Evolutionary conservation across 1,284 basidiomycete genomes (phyloP).

Genomic region (Agaricales sp.): DNA sequence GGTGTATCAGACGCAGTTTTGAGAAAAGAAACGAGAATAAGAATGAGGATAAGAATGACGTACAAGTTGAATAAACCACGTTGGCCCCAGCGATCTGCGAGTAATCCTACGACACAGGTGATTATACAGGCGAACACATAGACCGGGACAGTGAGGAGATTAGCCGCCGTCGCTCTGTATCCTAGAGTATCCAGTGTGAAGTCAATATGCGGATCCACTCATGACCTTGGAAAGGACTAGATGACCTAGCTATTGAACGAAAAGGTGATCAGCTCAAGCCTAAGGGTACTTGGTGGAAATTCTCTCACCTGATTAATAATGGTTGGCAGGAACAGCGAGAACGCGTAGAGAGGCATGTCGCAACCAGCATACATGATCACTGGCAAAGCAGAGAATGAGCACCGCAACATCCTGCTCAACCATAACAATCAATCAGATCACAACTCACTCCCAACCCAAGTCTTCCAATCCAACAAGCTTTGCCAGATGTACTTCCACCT

Average conservation of each 20-base stretch:
- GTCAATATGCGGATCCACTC: constrained; percentile 2
- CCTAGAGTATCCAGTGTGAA: constrained; percentile 26
- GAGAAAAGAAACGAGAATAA: too few species aligned
- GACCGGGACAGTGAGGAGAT: constrained; percentile 62
- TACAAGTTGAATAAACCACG: constrained; percentile 57
- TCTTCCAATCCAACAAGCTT: constrained; percentile 64
- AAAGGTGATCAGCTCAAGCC: constrained; percentile 15
- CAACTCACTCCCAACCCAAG: constrained; percentile 51
- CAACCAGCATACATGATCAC: constrained; percentile 47
- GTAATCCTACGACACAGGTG: constrained; percentile 53
- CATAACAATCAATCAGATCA: constrained; percentile 1
- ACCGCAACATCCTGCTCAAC: constrained; percentile 5
- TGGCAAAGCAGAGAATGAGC: constrained; percentile 14
- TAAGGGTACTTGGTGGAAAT: not conserved
- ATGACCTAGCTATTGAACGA: constrained; percentile 34
- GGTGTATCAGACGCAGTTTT: too few species aligned
- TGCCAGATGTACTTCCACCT: constrained; percentile 50
- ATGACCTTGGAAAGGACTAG: too few species aligned
- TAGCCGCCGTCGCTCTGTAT: constrained; percentile 61
- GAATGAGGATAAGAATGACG: constrained; percentile 14
- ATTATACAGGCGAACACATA: constrained; percentile 56
- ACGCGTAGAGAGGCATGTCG: constrained; percentile 63
- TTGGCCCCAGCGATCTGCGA: constrained; percentile 48
- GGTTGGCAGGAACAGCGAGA: constrained; percentile 62
- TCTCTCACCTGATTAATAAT: constrained; percentile 52